Base-by-base conservation (phyloP, 192 early-diverging fungal genomes). In the Ambispora gerdemannii region DNA sequence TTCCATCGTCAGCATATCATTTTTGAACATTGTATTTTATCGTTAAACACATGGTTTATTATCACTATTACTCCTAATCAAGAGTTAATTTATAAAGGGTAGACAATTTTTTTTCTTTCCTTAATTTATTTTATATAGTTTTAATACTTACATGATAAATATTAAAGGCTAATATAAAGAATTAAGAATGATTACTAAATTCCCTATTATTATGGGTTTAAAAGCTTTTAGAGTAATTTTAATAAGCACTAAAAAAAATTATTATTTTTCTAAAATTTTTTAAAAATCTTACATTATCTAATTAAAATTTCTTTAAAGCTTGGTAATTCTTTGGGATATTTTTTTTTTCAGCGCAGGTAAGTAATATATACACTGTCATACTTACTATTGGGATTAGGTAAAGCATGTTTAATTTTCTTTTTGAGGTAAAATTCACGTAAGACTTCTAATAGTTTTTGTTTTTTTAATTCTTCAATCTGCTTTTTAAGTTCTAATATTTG, bases 61-160 rank as follows among this genome's bases (percentile, higher is more conserved):
- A n/a, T n/a, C n/a, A n/a, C n/a, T n/a, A n/a, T n/a, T n/a, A n/a
- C n/a, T n/a, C n/a, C n/a, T n/a, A n/a, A n/a, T n/a, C n/a, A n/a
- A n/a, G n/a, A n/a, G n/a, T n/a, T n/a, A n/a, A n/a, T n/a, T n/a
- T n/a, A n/a, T n/a, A n/a, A n/a, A n/a, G n/a, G n/a, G n/a, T n/a
- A n/a, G n/a, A n/a, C n/a, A n/a, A n/a, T n/a, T n/a, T n/a, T n/a
- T 47, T 47, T 47, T 17, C 17, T 47, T 47, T 47, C 43, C 43
- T 47, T 47, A 47, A 47, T 47, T 47, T 47, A 47, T 47, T 47
- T 47, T 47, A 47, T 47, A 47, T 47, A 47, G 43, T 47, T 47
- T 47, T 47, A 47, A 10, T 47, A 47, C 43, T 47, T 47, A 47
- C 43, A 47, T 47, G 17, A 6, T 47, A 47, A 47, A 17, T 47